Percentiles rank a stretch among this genome's conserved stretches.
Evolutionary conservation across 495 filamentous ascomycete genomes (phyloP).

Genomic region (Hypoxylon perforatum): DNA sequence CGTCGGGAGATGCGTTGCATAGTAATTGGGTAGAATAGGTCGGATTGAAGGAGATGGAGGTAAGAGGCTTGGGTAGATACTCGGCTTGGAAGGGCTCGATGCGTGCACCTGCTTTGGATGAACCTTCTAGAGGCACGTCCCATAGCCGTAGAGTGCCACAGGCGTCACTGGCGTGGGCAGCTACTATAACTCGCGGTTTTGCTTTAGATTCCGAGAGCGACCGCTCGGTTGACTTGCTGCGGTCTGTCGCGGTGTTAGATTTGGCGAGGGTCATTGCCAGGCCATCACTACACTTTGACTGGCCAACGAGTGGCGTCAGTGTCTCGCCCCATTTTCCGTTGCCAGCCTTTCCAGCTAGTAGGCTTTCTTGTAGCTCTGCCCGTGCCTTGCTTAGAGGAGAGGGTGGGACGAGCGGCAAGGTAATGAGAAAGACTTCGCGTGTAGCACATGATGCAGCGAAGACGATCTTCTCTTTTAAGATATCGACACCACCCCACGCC

Average conservation of each 20-base stretch:
- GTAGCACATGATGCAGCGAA: constrained; percentile 79
- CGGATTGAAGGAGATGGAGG: constrained; percentile 78
- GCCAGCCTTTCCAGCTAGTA: constrained; percentile 58
- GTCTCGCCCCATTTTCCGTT: constrained; percentile 71
- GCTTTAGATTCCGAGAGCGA: constrained; percentile 40
- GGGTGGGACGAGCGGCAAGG: constrained; percentile 78
- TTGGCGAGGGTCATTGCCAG: constrained; percentile 74
- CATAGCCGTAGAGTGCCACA: constrained; percentile 66
- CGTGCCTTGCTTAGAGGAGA: constrained; percentile 67
- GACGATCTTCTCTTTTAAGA: constrained; percentile 73
- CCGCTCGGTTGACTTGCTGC: constrained; percentile 53
- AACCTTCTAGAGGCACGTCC: constrained; percentile 56
- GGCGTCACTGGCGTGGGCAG: constrained; percentile 71
- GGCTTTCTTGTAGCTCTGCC: constrained; percentile 56
- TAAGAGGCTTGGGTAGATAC: constrained; percentile 72
- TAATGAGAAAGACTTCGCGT: constrained; percentile 72
- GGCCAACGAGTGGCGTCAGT: constrained; percentile 65
- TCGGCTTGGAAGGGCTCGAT: constrained; percentile 71
- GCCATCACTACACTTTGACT: constrained; percentile 70
- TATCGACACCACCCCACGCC: constrained; percentile 66
- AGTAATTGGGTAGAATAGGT: constrained; percentile 70
- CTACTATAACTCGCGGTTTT: constrained; percentile 55
- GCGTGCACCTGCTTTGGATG: constrained; percentile 50
- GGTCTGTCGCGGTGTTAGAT: constrained; percentile 38
- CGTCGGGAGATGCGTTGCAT: constrained; percentile 72